These are phyloP conservation scores for Penicillium sclerotigenum DNA, from an alignment of 2,329 filamentous ascomycete genomes.

Conservation along the genomic window DNA sequence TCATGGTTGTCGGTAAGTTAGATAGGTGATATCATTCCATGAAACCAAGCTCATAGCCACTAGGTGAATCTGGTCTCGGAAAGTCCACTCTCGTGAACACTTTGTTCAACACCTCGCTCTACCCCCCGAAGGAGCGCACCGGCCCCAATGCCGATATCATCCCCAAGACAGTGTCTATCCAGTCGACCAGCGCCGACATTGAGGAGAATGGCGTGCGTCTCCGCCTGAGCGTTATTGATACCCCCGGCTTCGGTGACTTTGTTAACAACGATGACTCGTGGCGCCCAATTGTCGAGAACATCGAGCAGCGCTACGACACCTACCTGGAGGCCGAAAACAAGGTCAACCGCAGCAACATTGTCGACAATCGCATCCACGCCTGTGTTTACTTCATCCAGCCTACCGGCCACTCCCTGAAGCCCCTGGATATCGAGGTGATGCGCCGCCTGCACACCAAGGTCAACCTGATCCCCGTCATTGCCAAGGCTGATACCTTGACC, in stretches of 20 bases:
- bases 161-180: conserved; percentile 94
- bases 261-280: conserved; percentile 99
- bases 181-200: conserved; percentile 93
- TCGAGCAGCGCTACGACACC: conserved; percentile 97
- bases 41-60: conserved; percentile 3
- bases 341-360: conserved; percentile 99
- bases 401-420: conserved; percentile 96
- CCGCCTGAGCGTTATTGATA: conserved; percentile 93
- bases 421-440: conserved; percentile 98
- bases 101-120: conserved; percentile 98
- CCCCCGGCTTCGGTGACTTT: conserved; percentile 96
- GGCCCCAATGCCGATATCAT: conserved; percentile 96
- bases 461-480: conserved; percentile 98
- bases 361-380: conserved; percentile 97
- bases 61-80: conserved; percentile 97
- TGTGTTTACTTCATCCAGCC: conserved; percentile 99
- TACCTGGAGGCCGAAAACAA: conserved; percentile 99
- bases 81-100: conserved; percentile 99
- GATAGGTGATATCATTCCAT: not conserved
- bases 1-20: conserved; percentile 97
- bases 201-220: conserved; percentile 98
- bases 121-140: conserved; percentile 98
- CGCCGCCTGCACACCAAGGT: conserved; percentile 99
- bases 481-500: conserved; percentile 96
- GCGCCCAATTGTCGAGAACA: conserved; percentile 98